Evolutionary conservation across 2,329 filamentous ascomycete species (phyloP).

Genomic region (Ophiocordyceps robertsii): DNA sequence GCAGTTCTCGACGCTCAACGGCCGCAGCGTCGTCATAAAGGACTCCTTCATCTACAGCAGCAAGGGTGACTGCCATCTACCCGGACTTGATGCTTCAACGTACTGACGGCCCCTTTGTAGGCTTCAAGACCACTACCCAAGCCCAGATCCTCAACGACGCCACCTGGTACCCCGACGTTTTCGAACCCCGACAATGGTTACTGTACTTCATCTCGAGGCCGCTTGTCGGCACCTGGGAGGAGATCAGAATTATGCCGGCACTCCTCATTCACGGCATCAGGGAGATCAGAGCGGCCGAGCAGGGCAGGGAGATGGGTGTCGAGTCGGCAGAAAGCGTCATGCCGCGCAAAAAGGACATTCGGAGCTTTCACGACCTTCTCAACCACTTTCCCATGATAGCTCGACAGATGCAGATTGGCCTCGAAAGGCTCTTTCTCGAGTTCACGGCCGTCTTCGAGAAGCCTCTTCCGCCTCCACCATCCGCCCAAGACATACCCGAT

Average conservation of each 20-base stretch:
- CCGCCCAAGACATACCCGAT: slow-evolving; percentile 44
- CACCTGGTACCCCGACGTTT: slow-evolving; percentile 79
- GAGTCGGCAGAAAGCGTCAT: slow-evolving; percentile 29
- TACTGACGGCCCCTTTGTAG: slow-evolving; percentile 27
- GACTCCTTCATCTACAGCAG: slow-evolving; percentile 90
- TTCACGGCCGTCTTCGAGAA: slow-evolving; percentile 79
- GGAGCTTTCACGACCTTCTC: slow-evolving; percentile 77
- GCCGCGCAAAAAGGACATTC: slow-evolving; percentile 72
- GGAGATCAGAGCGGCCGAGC: slow-evolving; percentile 22
- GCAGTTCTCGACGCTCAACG: slow-evolving; percentile 86
- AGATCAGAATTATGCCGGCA: slow-evolving; percentile 58
- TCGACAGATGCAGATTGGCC: slow-evolving; percentile 82
- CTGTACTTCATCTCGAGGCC: slow-evolving; percentile 92
- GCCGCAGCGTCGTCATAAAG: slow-evolving; percentile 85
- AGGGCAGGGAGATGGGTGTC: slow-evolving; percentile 15
- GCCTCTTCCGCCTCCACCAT: slow-evolving; percentile 64
- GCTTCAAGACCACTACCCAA: slow-evolving; percentile 85
- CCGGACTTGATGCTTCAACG: neutral
- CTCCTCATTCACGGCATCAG: slow-evolving; percentile 33
- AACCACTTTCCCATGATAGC: slow-evolving; percentile 92
- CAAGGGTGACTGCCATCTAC: slow-evolving; percentile 49
- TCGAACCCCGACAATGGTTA: slow-evolving; percentile 86
- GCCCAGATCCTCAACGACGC: slow-evolving; percentile 73
- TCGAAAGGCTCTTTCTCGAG: slow-evolving; percentile 82
- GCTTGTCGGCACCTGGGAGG: slow-evolving; percentile 70